Percentiles rank a stretch among this genome's conserved stretches.
These are phyloP conservation scores for Calocera cornea DNA, from an alignment of 768 basidiomycete species.

Conservation along the genomic window DNA sequence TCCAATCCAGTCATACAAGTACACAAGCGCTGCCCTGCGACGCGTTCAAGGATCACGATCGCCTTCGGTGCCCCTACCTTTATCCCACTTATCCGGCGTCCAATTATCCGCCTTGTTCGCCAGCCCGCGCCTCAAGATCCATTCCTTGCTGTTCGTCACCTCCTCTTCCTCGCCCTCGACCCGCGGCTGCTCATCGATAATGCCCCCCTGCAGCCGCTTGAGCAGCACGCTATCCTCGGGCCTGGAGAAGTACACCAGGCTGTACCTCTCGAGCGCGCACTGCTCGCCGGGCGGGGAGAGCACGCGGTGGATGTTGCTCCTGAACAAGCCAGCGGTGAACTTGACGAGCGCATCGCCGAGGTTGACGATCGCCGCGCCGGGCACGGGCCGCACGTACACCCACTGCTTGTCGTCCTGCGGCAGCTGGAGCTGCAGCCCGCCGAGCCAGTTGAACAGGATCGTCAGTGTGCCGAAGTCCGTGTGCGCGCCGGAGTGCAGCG, in stretches of 20 bases:
- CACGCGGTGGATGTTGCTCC: conserved; percentile 54
- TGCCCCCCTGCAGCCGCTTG: conserved; percentile 28
- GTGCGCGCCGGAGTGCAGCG: not conserved
- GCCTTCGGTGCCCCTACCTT: not conserved
- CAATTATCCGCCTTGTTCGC: not conserved
- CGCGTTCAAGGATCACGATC: not conserved
- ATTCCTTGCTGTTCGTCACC: not conserved
- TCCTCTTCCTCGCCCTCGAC: not conserved
- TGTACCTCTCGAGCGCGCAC: conserved; percentile 42
- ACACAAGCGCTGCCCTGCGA: too few species aligned
- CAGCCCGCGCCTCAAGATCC: not conserved
- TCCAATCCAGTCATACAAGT: too few species aligned
- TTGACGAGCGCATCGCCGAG: conserved; percentile 48
- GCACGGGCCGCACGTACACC: conserved; percentile 31
- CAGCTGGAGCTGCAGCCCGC: not conserved
- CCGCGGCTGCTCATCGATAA: not conserved
- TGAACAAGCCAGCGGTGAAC: conserved; percentile 50
- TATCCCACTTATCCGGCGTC: not conserved
- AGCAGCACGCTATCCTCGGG: conserved; percentile 42
- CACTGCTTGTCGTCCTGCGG: not conserved
- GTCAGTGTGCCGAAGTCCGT: not conserved
- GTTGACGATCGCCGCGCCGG: conserved; percentile 46
- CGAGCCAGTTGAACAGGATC: not conserved
- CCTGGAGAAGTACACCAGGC: conserved; percentile 53
- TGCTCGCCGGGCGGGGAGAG: conserved; percentile 47